Base-by-base conservation (phyloP, 495 filamentous ascomycete species). In the Neurospora sp. region DNA sequence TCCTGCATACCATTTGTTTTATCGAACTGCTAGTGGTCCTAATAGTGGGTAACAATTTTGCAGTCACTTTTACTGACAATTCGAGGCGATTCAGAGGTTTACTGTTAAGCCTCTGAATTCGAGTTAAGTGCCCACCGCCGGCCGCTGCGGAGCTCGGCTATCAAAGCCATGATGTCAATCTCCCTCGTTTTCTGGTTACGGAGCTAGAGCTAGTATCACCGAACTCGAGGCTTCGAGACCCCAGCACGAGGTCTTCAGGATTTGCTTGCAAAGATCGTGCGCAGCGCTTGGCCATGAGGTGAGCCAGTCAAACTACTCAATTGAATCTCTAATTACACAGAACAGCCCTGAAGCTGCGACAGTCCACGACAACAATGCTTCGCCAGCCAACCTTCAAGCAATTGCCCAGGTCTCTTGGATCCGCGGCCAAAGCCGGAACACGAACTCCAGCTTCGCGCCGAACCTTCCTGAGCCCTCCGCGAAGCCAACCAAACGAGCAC, bases 401-500 rank as follows among this genome's bases (percentile, higher is more conserved):
- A 39, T 66, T 80, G 13, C 72, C 73, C 43, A 74, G 78, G 74
- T 42, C 73, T 43, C 21, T 74, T n/a, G 66, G 70, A 13, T 34
- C 69, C 13, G 45, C 76, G 43, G 31, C 28, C 54, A n/a, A 37
- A 69, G 72, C 66, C 36, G 24, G 54, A 39, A 43, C 71, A 19
- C 70, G 36, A 10, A 34, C 59, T 17, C 66, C 45, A 70, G 72
- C 70, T 69, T 75, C 74, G 28, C 80, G 81, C 43, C 83, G 82
- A 62, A 82, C 81, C 36, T 79, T 86, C 78, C 76, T 82, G 70
- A 34, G 78, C 77, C 69, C 71, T 74, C 70, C 75, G 69, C 70
- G 21, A 59, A 59, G 59, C 39, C 38, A 73, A 71, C 42, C 70
- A 69, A 11, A 85, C 70, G 84, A 88, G 73, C 80, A 75, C 72